These are phyloP conservation scores for Thraustotheca clavata DNA, from an alignment of 352 stramenopile genomes.

Conservation along the genomic window DNA sequence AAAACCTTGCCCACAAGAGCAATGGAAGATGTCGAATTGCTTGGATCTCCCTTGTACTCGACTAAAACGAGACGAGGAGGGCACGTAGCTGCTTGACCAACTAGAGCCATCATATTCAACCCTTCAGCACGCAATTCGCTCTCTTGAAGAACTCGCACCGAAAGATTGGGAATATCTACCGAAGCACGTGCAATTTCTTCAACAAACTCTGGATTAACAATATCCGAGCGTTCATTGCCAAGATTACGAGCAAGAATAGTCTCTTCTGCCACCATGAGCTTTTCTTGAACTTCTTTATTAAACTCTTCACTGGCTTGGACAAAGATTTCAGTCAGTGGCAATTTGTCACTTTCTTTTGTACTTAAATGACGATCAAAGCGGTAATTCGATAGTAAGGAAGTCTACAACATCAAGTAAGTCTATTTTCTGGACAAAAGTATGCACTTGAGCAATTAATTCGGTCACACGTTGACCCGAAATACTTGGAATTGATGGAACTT, in stretches of 20 bases:
- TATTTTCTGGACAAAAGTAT: not conserved
- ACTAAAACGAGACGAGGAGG: slow-evolving; percentile 78
- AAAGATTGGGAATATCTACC: slow-evolving; percentile 68
- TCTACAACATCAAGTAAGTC: slow-evolving; percentile 17
- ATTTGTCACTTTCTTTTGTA: slow-evolving; percentile 32
- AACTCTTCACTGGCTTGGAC: slow-evolving; percentile 8
- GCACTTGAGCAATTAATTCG: slow-evolving; percentile 50
- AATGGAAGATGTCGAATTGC: slow-evolving; percentile 45
- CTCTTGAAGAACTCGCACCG: slow-evolving; percentile 63
- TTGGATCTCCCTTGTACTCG: slow-evolving; percentile 64
- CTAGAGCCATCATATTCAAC: slow-evolving; percentile 81
- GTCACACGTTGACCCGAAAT: slow-evolving; percentile 35
- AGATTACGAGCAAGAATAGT: slow-evolving; percentile 82
- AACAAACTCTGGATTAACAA: slow-evolving; percentile 75
- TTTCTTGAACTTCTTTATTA: slow-evolving; percentile 39
- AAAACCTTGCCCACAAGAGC: slow-evolving; percentile 84
- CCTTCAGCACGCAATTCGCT: slow-evolving; percentile 65
- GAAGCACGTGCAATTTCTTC: slow-evolving; percentile 59
- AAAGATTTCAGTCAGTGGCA: slow-evolving; percentile 14
- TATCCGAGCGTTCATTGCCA: slow-evolving; percentile 69
- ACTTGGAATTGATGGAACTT: slow-evolving; percentile 42
- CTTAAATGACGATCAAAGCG: slow-evolving; percentile 80
- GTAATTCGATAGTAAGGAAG: slow-evolving; percentile 80
- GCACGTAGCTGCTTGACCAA: slow-evolving; percentile 61
- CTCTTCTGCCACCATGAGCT: slow-evolving; percentile 64